Evolutionary conservation across 306 rosid species (phyloP), one percentile per base, ranked within the genome.

Genomic region (Vicia sativa): DNA sequence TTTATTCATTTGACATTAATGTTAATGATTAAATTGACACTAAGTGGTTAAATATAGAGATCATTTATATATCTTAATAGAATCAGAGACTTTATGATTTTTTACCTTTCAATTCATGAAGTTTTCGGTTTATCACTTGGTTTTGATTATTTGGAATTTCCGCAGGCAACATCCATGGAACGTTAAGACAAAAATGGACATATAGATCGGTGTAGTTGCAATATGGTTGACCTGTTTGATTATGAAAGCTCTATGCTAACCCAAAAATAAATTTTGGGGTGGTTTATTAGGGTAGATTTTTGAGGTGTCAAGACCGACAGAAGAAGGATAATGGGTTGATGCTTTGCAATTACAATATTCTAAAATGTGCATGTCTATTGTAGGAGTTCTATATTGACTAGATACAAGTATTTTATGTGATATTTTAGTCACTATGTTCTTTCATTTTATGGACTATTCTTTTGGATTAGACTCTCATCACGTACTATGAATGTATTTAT

Each of bases 341-440:
- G 41, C 8, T 67, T 48, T 75, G 48, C 69, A 26, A 58, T 67
- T 66, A 31, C 67, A 11, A 31, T 39, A 42, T 18, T 58, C 11
- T 13, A 21, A 71, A 48, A 48, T 21, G 39, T 35, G 18, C 14
- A 26, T 29, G 52, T 2, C 19, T 49, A 18, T 34, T 34, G 9
- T 34, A 34, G 38, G 8, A 6, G 2, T 34, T 34, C 9, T 34
- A 34, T 34, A 34, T 34, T 7, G 38, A 34, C 7, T 34, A 34
- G 38, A 34, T 34, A 7, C 8, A 34, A 34, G 38, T 34, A 34
- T 34, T 34, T 34, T 34, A 34, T 34, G 9, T 7, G 38, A 34
- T 34, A 34, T 34, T 34, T 7, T 6, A 7, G 9, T 7, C 38
- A 34, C 8, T 1, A 25, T 7, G 38, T 34, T 34, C 38, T 34